phyloP scores from a whole-genome alignment of 495 filamentous ascomycete genomes.

The Parathielavia hyrcaniae region DNA sequence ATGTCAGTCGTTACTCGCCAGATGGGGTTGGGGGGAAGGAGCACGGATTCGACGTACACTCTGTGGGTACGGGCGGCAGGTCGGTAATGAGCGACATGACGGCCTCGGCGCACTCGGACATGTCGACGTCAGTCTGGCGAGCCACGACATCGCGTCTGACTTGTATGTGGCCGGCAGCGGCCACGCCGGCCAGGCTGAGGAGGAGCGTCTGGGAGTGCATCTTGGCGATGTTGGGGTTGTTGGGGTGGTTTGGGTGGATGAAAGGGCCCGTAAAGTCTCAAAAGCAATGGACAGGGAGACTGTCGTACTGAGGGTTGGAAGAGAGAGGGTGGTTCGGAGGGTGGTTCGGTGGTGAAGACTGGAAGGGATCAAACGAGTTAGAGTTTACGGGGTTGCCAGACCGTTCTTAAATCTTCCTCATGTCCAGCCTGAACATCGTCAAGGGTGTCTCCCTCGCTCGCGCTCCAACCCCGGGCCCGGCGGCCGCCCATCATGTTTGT shows the following conservation, averaged over 20 bases:
- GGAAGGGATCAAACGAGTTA: too few relatives aligned
- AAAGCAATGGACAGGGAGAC: background rate
- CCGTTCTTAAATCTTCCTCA: too few relatives aligned
- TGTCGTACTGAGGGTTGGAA: background rate
- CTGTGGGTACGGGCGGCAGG: slow-evolving; percentile 19
- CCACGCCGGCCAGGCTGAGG: slow-evolving; percentile 12
- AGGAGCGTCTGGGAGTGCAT: slow-evolving; percentile 22
- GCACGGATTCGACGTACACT: too few relatives aligned
- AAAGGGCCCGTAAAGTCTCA: background rate
- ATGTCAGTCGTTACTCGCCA: too few relatives aligned
- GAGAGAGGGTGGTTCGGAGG: background rate
- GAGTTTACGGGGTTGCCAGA: too few relatives aligned
- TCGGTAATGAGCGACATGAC: slow-evolving; percentile 15
- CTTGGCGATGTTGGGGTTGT: background rate
- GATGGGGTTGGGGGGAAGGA: background rate
- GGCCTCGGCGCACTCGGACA: slow-evolving; percentile 11
- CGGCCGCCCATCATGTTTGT: background rate
- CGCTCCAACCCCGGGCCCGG: too few relatives aligned
- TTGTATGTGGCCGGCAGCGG: slow-evolving; percentile 10
- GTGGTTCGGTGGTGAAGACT: too few relatives aligned
- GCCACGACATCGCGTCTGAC: slow-evolving; percentile 9
- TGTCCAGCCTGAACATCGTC: too few relatives aligned
- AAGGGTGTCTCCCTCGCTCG: too few relatives aligned
- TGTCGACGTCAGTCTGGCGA: slow-evolving; percentile 17
- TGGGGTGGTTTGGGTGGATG: background rate